Evolutionary conservation across 345 rosid genomes (phyloP).

Genomic region (Eucalyptus paniculata): DNA sequence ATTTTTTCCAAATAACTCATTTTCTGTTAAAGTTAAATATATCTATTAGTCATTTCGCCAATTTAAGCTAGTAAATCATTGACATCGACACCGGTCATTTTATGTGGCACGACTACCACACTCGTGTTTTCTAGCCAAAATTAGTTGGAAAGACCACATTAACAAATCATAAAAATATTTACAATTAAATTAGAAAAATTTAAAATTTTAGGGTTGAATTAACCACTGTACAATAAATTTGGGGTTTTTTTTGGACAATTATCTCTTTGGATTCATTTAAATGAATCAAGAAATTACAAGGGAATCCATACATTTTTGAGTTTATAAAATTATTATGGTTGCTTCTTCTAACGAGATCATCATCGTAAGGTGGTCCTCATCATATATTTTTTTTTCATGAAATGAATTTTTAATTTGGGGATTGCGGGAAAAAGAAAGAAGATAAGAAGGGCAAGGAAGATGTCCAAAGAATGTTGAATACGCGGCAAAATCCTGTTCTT

Average conservation of each 20-base stretch:
- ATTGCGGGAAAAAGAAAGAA: background rate
- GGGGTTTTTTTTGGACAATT: background rate
- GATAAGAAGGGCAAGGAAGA: background rate
- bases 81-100: accelerated
- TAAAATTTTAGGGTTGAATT: background rate
- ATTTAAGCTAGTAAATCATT: background rate
- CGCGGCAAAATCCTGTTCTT: background rate
- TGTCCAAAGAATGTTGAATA: background rate
- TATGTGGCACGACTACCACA: accelerated
- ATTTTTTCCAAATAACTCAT: too few species aligned
- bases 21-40: too few species aligned
- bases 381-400: background rate
- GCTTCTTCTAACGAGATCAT: background rate
- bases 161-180: background rate
- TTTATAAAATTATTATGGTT: background rate
- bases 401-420: background rate
- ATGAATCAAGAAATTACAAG: background rate
- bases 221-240: background rate
- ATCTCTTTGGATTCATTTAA: background rate
- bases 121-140: background rate
- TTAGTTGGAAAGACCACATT: background rate
- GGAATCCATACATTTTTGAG: background rate
- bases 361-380: background rate
- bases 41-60: background rate
- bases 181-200: background rate